Conservation (phyloP, 2,329 filamentous ascomycete species). For the Colletotrichum simmondsii region DNA sequence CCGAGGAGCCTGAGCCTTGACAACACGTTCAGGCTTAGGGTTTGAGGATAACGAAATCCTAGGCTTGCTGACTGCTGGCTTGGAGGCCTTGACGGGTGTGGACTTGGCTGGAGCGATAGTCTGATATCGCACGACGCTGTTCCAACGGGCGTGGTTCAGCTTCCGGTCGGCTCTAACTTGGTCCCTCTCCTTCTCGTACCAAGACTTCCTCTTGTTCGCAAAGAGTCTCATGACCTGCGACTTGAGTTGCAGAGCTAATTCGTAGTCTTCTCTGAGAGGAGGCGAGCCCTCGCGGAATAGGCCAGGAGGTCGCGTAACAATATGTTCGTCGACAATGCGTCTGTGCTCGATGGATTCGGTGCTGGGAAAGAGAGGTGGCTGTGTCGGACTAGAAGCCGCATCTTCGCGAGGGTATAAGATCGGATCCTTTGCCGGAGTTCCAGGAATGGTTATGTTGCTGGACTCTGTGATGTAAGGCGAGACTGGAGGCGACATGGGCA, state of each 20-base stretch:
- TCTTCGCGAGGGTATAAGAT: constrained; percentile 67
- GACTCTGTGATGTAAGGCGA: constrained; percentile 59
- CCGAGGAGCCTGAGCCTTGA: constrained; percentile 49
- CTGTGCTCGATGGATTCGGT: constrained; percentile 53
- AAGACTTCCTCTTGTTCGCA: constrained; percentile 54
- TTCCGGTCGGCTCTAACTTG: constrained; percentile 60
- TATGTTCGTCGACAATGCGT: constrained; percentile 62
- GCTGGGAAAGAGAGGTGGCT: constrained; percentile 61
- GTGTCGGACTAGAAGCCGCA: constrained; percentile 50
- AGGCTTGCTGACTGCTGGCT: constrained; percentile 24
- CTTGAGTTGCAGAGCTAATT: constrained; percentile 62
- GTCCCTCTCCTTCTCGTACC: constrained; percentile 62
- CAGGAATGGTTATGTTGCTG: constrained; percentile 46
- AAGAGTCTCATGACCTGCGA: constrained; percentile 62
- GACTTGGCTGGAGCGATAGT: constrained; percentile 57
- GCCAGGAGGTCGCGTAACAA: constrained; percentile 53
- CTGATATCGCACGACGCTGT: constrained; percentile 44
- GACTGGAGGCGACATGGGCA: constrained; percentile 67
- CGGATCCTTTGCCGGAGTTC: constrained; percentile 58
- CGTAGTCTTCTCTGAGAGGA: constrained; percentile 64
- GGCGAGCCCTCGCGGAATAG: constrained; percentile 57
- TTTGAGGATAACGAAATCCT: constrained; percentile 33
- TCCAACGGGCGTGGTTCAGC: constrained; percentile 45
- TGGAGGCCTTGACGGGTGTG: constrained; percentile 36
- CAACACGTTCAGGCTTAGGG: constrained; percentile 45